A percentile compares a stretch with the other conserved stretches of the same genome.
Conservation (phyloP, 2,329 filamentous ascomycete genomes). For the Niveomyces coronatus region DNA sequence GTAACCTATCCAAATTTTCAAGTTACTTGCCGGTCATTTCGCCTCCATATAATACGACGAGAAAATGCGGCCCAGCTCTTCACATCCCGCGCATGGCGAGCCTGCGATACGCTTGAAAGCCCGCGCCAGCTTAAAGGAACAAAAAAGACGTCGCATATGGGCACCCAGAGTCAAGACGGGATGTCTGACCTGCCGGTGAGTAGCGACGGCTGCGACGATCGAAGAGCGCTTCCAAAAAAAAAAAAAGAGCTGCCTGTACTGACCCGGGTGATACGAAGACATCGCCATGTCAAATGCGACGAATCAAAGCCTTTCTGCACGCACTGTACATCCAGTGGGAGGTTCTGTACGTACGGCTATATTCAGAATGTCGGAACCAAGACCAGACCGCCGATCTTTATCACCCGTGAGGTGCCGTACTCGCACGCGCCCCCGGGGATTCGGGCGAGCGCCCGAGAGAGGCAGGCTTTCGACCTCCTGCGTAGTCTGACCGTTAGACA, state of each 20-base stretch:
- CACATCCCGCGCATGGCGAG: too few species aligned
- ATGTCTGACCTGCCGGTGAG: constrained; percentile 3
- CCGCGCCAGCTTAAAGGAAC: neutral
- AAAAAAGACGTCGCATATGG: neutral
- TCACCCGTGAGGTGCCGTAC: neutral
- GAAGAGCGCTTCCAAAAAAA: too few species aligned
- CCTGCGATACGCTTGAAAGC: too few species aligned
- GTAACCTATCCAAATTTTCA: too few species aligned
- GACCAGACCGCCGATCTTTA: neutral
- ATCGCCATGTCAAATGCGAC: constrained; percentile 2
- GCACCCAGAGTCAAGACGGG: constrained; percentile 2
- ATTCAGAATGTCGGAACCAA: neutral
- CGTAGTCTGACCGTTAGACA: neutral
- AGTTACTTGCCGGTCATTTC: too few species aligned
- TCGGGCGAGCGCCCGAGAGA: neutral
- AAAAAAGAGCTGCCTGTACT: neutral
- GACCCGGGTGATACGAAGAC: neutral
- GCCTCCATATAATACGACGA: too few species aligned
- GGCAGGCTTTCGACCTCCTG: neutral
- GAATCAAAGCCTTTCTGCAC: neutral
- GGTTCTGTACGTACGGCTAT: neutral
- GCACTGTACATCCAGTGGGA: neutral
- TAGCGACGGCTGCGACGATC: neutral
- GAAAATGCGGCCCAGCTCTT: too few species aligned
- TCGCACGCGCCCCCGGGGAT: neutral